These are phyloP conservation scores for Primulina eburnea DNA, from an alignment of 257 asterid genomes.

Conservation along the genomic window DNA sequence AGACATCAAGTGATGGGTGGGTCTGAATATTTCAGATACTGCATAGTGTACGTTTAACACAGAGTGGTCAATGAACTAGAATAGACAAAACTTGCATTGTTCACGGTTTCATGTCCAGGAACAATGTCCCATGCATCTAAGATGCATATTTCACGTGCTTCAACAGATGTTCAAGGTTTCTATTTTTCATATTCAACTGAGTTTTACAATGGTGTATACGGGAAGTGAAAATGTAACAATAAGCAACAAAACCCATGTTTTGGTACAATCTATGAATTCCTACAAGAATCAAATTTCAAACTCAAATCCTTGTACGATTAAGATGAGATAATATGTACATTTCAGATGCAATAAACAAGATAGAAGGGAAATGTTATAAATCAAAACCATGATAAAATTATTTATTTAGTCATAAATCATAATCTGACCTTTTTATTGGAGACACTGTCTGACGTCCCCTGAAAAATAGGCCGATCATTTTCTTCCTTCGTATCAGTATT, in stretches of 20 bases:
- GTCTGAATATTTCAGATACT: background rate
- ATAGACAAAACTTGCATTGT: background rate
- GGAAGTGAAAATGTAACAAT: too few species aligned
- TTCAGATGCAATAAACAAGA: constrained; percentile 11
- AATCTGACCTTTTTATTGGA: constrained; percentile 36
- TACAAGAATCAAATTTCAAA: background rate
- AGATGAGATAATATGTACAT: background rate
- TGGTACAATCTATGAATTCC: background rate
- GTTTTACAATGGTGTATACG: background rate
- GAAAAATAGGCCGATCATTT: constrained; percentile 19
- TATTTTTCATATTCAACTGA: background rate
- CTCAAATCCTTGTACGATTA: background rate
- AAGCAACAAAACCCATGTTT: background rate
- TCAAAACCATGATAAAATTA: background rate
- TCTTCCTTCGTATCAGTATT: constrained; percentile 28
- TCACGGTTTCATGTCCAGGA: background rate
- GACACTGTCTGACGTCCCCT: constrained; percentile 26
- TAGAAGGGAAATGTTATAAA: background rate
- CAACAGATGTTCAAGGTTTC: background rate
- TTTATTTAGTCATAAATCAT: background rate
- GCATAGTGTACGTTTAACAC: background rate
- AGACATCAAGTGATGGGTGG: constrained; percentile 11
- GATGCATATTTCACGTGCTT: background rate
- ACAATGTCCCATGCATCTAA: background rate
- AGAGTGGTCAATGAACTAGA: constrained; percentile 8